Percentiles rank a stretch among this genome's conserved stretches.
Evolutionary conservation across 257 asterid species (phyloP).

Genomic region (Thymus mandschuricus): DNA sequence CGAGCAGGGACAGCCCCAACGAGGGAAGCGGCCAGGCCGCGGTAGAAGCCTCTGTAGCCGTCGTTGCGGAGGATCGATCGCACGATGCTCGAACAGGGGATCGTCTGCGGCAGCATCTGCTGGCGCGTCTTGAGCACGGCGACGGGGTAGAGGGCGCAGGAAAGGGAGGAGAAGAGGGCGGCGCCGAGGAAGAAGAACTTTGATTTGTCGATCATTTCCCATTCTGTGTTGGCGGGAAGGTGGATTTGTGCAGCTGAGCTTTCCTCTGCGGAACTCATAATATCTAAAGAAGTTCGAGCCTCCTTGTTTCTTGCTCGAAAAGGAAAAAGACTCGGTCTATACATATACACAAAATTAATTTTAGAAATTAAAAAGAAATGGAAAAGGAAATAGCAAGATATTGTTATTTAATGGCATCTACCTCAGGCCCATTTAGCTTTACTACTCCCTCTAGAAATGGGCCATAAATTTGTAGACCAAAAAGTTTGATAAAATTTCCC

Average conservation of each 20-base stretch:
- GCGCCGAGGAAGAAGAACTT: slow-evolving; percentile 94
- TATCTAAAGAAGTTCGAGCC: too few species aligned
- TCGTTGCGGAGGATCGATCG: too few species aligned
- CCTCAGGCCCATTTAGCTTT: too few species aligned
- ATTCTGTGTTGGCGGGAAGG: slow-evolving; percentile 61
- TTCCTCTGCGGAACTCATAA: slow-evolving; percentile 51
- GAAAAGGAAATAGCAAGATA: too few species aligned
- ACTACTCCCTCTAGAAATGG: too few species aligned
- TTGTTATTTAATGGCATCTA: too few species aligned
- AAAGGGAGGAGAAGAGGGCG: slow-evolving; percentile 83
- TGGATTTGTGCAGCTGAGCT: slow-evolving; percentile 80
- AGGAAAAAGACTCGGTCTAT: too few species aligned
- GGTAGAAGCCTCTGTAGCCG: not conserved
- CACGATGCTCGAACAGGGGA: slow-evolving; percentile 46
- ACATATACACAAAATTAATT: too few species aligned
- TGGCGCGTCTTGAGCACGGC: slow-evolving; percentile 84
- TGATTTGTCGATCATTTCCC: slow-evolving; percentile 20
- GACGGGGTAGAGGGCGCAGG: slow-evolving; percentile 68
- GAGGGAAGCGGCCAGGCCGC: slow-evolving; percentile 85
- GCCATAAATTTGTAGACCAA: too few species aligned
- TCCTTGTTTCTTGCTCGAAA: too few species aligned
- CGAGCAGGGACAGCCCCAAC: slow-evolving; percentile 91
- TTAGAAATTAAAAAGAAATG: too few species aligned
- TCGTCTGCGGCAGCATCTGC: slow-evolving; percentile 58
- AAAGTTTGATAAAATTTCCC: too few species aligned